Base-by-base conservation (phyloP, 164 flowering plant species). In the Nymphaea thermarum region DNA sequence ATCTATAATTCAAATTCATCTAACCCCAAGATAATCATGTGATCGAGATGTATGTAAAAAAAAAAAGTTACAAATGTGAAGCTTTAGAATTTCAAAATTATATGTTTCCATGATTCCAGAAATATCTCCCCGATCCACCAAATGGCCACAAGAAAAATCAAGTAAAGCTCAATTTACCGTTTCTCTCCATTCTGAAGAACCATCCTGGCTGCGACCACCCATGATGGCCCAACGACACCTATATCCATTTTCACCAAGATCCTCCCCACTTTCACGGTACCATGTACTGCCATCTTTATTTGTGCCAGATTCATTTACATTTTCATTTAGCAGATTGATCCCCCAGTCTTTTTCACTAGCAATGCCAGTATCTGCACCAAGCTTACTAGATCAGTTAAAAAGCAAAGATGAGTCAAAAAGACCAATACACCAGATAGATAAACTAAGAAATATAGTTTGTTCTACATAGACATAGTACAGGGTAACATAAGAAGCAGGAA, bases 341-440 rank as follows among this genome's bases (percentile, higher is more conserved):
- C 90, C 96, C 98, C 96, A 91, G 45, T 93, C 97, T 78, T 91
- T 85, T 77, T 91, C 98, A 72, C 85, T 87, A 61, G 98, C 98
- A 74, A 93, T 93, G 65, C 98, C 98, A 62, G 98, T 93, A 74
- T 93, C 98, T 93, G 74, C 63, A 64, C 6, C 12, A 60, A 43
- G 43, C 36, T 53, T 68, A 64, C 11, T 44, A 67, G 53, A 62
- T 44, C 41, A 69, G 53, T 4, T 51, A 51, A 51, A 10, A 51
- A 8, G 12, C 57, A 10, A 51, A 51, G 36, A 25, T 25, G 36
- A 25, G 36, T 25, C 36, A 25, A 25, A 25, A 25, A 25, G 36
- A 25, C 36, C 36, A 25, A 25, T 25, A 25, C 36, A 25, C 36
- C 0, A 25, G 36, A 25, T 25, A 25, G 36, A 25, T 25, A 25